Conservation (phyloP, 1,284 basidiomycete species). For the Neonothopanus nambi region DNA sequence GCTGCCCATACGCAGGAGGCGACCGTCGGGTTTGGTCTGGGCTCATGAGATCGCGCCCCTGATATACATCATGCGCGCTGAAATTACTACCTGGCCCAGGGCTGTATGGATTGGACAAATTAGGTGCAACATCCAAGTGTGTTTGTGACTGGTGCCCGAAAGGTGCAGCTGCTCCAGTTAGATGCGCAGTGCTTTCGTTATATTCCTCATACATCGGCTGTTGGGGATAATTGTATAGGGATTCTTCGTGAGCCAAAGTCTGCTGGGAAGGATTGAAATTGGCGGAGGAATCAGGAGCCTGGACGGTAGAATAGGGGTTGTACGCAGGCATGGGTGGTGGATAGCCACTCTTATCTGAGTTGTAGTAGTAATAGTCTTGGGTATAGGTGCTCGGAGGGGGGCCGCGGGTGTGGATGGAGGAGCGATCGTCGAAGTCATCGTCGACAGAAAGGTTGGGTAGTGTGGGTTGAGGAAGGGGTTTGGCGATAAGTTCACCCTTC, state of each 20-base stretch:
- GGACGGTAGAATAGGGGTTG: slow-evolving; percentile 54
- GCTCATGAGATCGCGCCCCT: slow-evolving; percentile 30
- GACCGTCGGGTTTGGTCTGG: slow-evolving; percentile 3
- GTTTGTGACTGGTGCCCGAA: slow-evolving; percentile 43
- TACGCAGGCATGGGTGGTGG: slow-evolving; percentile 76
- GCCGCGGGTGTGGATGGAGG: slow-evolving; percentile 58
- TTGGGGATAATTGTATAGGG: slow-evolving; percentile 35
- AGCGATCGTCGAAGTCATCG: slow-evolving; percentile 69
- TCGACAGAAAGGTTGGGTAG: slow-evolving; percentile 90
- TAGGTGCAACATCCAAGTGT: slow-evolving; percentile 18
- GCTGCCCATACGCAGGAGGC: slow-evolving; percentile 17
- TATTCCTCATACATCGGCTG: slow-evolving; percentile 57
- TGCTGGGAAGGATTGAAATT: slow-evolving; percentile 59
- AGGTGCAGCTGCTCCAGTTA: slow-evolving; percentile 55
- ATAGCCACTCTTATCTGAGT: slow-evolving; percentile 56
- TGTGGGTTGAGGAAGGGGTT: slow-evolving; percentile 93
- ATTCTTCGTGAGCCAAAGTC: slow-evolving; percentile 53
- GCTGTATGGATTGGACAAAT: slow-evolving; percentile 21
- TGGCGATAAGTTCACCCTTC: slow-evolving; percentile 81
- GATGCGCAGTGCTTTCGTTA: slow-evolving; percentile 59
- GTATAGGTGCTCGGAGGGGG: slow-evolving; percentile 55
- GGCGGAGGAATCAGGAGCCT: slow-evolving; percentile 44
- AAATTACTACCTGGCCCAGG: slow-evolving; percentile 25
- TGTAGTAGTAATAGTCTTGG: slow-evolving; percentile 56
- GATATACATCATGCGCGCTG: slow-evolving; percentile 54